phyloP scores from a whole-genome alignment of 441 rosid species.

The Brassica balearica region DNA sequence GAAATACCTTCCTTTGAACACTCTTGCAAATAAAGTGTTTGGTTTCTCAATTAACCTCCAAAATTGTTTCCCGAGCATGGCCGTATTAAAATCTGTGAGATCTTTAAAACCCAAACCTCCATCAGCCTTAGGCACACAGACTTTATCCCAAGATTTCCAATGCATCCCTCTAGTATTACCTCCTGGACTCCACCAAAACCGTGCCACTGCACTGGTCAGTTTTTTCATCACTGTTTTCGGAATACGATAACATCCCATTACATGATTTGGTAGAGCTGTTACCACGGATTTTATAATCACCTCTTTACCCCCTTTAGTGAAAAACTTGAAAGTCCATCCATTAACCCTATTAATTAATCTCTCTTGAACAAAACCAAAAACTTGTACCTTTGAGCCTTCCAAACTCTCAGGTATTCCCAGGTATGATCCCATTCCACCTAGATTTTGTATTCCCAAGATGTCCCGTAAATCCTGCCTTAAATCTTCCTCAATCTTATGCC shows the following conservation, averaged over 20 bases:
- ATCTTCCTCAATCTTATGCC: background rate
- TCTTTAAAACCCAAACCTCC: background rate
- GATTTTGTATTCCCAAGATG: background rate
- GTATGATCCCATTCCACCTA: background rate
- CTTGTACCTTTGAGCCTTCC: background rate
- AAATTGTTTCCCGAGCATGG: no score
- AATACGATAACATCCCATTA: background rate
- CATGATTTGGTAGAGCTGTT: background rate
- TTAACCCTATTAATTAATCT: no score
- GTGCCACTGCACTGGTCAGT: background rate
- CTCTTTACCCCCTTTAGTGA: background rate
- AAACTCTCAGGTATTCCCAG: background rate
- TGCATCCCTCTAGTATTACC: background rate
- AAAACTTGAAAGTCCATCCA: background rate
- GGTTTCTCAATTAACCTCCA: no score
- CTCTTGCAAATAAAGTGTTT: no score
- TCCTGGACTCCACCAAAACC: background rate
- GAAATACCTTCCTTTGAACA: no score
- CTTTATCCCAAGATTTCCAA: background rate
- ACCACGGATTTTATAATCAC: background rate
- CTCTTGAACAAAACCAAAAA: background rate
- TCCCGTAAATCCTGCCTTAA: background rate
- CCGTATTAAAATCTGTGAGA: no score
- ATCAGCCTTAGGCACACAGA: background rate
- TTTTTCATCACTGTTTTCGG: background rate